Evolutionary conservation across 352 stramenopile genomes (phyloP), one percentile per base, ranked within the genome.

Genomic region (Blastocystis sp.): DNA sequence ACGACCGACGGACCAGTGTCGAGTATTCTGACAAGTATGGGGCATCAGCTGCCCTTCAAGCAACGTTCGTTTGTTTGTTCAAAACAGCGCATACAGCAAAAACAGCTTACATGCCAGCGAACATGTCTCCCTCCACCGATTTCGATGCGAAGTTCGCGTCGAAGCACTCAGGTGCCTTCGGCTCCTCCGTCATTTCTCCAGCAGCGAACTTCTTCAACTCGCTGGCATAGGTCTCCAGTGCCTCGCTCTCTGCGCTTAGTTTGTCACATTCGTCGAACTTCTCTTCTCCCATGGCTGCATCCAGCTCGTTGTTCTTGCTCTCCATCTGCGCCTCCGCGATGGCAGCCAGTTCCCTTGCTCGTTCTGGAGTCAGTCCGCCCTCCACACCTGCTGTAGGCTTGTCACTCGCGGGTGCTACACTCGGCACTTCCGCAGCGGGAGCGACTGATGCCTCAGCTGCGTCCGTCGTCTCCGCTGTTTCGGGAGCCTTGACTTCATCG

Each of bases 321-420:
- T 80, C 70, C 70, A 80, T 80, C 43, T 80, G 70, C 45, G 70
- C 70, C 70, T 80, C 70, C 34, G 70, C 70, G 15, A 80, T 62
- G 20, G 34, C 20, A 26, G 70, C 70, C 70, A 80, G 45, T 26
- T 61, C 47, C 70, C 29, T 34, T 53, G 70, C 70, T 29, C 70
- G 70, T 34, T 80, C 70, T 20, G 20, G 7, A 4, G 70, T 80
- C 70, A 80, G 23, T n/a, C 20, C 50, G 50, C 50, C 50, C 50
- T 59, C 50, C 50, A n/a, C 20, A 6, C 68, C 68, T 4, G 26
- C 39, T 9, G 66, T 45, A 7, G 66, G 29, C 4, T 20, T 26
- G 4, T 20, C 39, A 13, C 26, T 13, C 5, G 29, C 6, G 8
- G 66, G 3, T 13, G 66, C 26, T 9, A 45, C 15, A 9, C 13